Conservation (phyloP, 2,329 filamentous ascomycete genomes). For the Fusarium longipes region DNA sequence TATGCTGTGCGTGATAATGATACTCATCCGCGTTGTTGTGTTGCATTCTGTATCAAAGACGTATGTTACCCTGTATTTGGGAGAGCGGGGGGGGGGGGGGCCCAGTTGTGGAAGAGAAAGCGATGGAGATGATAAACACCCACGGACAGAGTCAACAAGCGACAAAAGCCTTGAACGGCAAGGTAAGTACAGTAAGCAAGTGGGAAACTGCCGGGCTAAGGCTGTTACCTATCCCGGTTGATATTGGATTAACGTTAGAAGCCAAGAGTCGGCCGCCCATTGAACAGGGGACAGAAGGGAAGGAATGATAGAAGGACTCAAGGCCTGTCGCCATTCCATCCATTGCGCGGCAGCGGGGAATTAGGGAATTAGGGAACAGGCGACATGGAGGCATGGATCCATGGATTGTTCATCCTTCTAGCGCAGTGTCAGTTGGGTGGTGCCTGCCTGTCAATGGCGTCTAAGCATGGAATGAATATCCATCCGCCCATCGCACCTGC, state of each 20-base stretch:
- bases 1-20: conserved; percentile 37
- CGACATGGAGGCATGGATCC: conserved; percentile 12
- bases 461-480: neutral
- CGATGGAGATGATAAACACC: conserved; percentile 11
- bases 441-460: conserved; percentile 33
- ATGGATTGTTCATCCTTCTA: conserved; percentile 34
- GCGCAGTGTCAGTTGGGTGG: conserved; percentile 27
- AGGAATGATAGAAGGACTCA: neutral
- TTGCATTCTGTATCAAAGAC: conserved; percentile 24
- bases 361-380: conserved; percentile 23
- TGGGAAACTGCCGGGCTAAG: conserved; percentile 24
- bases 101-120: conserved; percentile 2
- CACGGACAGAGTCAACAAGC: neutral
- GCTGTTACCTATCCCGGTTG: conserved; percentile 6
- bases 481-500: conserved; percentile 4
- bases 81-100: conserved; percentile 6
- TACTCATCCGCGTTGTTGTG: conserved; percentile 23
- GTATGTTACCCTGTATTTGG: conserved; percentile 18
- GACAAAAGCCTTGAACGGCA: conserved; percentile 11
- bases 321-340: conserved; percentile 12
- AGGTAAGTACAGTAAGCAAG: conserved; percentile 6
- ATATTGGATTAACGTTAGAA: conserved; percentile 8
- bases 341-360: conserved; percentile 35
- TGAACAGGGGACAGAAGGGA: conserved; percentile 12
- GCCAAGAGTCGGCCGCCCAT: conserved; percentile 31